Conservation (phyloP, 805 yeast species). For the Spathaspora passalidarum region DNA sequence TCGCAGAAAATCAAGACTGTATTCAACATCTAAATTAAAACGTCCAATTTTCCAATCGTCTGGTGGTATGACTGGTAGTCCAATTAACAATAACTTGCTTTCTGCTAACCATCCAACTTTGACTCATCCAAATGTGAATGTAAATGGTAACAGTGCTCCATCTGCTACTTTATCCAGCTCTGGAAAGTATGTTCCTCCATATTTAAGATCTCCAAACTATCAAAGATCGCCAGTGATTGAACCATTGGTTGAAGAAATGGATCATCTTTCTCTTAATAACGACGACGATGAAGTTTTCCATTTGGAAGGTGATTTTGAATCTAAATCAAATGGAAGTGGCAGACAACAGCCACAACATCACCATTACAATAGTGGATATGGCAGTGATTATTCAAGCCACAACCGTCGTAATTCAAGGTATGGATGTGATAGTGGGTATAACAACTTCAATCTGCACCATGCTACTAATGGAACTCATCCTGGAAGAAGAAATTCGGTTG, state of each 20-base stretch:
- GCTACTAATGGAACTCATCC: background rate
- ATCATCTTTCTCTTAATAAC: slow-evolving; percentile 20
- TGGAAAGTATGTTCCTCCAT: slow-evolving; percentile 43
- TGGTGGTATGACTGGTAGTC: background rate
- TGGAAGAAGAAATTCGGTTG: background rate
- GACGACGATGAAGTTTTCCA: slow-evolving; percentile 39
- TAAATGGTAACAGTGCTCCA: background rate
- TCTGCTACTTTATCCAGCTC: slow-evolving; percentile 8
- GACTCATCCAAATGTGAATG: background rate
- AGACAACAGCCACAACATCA: background rate
- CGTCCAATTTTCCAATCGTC: background rate
- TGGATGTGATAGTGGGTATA: slow-evolving; percentile 1
- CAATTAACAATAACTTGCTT: background rate
- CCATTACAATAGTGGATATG: slow-evolving; percentile 1
- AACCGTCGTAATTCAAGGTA: background rate
- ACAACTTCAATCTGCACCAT: background rate
- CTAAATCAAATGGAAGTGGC: background rate
- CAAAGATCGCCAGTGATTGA: slow-evolving; percentile 30
- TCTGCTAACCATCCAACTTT: background rate
- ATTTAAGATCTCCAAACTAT: slow-evolving; percentile 35
- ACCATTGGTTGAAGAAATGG: slow-evolving; percentile 37
- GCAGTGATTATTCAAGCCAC: background rate
- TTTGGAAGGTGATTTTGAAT: slow-evolving; percentile 38
- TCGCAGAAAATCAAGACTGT: slow-evolving; percentile 19
- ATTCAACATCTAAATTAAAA: slow-evolving; percentile 16